phyloP scores from a whole-genome alignment of 176 grass and related monocot genomes.

The Chrysopogon serrulatus region DNA sequence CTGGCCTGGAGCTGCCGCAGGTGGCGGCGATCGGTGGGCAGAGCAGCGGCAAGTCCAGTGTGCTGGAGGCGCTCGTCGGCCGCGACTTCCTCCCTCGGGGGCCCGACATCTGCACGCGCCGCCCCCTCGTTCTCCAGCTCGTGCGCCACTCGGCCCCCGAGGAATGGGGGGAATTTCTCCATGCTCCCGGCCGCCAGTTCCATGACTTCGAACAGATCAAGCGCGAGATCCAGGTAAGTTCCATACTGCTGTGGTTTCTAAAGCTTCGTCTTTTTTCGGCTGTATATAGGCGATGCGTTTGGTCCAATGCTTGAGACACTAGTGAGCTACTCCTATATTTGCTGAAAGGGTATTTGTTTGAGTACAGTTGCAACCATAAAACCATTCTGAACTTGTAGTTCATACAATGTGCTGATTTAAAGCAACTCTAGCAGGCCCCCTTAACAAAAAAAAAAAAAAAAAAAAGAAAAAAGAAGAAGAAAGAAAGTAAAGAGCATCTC shows the following conservation, averaged over 20 bases:
- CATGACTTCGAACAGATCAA: conserved; percentile 76
- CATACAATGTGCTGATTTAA: neutral
- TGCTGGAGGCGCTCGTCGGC: conserved; percentile 85
- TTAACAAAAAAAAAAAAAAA: too few species aligned
- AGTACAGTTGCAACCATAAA: neutral
- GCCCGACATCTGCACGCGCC: conserved; percentile 73
- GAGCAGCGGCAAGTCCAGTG: conserved; percentile 97
- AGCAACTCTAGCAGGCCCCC: neutral
- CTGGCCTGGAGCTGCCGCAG: conserved; percentile 68
- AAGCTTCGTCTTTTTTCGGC: neutral
- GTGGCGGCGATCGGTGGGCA: conserved; percentile 81
- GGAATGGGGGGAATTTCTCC: conserved; percentile 95
- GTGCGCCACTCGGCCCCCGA: conserved; percentile 53
- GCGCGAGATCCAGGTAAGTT: conserved; percentile 78
- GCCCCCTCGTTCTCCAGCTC: conserved; percentile 84
- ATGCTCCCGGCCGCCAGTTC: conserved; percentile 58
- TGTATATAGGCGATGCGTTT: neutral
- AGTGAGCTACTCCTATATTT: conserved; percentile 2
- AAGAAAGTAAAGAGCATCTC: neutral
- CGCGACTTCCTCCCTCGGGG: conserved; percentile 89
- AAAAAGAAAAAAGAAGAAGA: too few species aligned
- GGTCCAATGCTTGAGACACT: neutral
- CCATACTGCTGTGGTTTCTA: neutral
- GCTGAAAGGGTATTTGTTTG: neutral
- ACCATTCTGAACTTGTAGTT: neutral